These are phyloP conservation scores for Stagonosporopsis vannaccii DNA, from an alignment of 2,329 filamentous ascomycete species.

Conservation along the genomic window DNA sequence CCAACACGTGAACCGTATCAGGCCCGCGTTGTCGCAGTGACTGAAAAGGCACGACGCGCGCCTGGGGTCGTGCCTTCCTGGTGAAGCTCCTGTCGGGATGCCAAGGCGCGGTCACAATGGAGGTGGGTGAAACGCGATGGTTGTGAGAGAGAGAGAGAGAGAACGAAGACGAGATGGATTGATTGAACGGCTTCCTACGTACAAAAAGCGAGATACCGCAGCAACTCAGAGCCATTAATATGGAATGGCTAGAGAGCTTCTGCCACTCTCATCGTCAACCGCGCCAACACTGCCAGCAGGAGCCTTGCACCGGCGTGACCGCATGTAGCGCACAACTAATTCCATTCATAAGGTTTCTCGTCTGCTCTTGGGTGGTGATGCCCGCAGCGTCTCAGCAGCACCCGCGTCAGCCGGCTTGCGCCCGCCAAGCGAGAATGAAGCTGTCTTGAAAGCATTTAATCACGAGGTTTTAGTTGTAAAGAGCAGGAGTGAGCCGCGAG, in stretches of 20 bases:
- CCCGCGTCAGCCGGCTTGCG: constrained; percentile 57
- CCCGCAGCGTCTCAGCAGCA: constrained; percentile 59
- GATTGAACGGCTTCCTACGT: constrained; percentile 26
- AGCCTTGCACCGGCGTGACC: background rate
- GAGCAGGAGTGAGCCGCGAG: constrained; percentile 49
- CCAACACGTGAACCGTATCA: background rate
- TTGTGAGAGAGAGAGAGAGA: background rate
- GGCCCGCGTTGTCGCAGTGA: background rate
- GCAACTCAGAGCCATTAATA: constrained; percentile 6
- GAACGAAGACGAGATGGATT: background rate
- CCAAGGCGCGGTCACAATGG: background rate
- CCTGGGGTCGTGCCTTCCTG: constrained; percentile 8
- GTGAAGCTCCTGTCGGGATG: constrained; percentile 12
- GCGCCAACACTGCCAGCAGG: background rate
- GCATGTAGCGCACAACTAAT: constrained; percentile 44
- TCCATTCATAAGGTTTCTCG: constrained; percentile 56
- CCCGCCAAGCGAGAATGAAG: constrained; percentile 60
- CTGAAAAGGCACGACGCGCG: background rate
- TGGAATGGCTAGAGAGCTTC: constrained; percentile 5
- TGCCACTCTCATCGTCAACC: background rate
- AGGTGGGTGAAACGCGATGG: background rate
- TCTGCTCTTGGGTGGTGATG: constrained; percentile 57
- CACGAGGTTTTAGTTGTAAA: constrained; percentile 82
- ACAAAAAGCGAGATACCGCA: background rate
- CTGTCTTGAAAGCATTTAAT: constrained; percentile 71